Base-by-base conservation (phyloP, 768 basidiomycete species). In the Kwoniella sp. region DNA sequence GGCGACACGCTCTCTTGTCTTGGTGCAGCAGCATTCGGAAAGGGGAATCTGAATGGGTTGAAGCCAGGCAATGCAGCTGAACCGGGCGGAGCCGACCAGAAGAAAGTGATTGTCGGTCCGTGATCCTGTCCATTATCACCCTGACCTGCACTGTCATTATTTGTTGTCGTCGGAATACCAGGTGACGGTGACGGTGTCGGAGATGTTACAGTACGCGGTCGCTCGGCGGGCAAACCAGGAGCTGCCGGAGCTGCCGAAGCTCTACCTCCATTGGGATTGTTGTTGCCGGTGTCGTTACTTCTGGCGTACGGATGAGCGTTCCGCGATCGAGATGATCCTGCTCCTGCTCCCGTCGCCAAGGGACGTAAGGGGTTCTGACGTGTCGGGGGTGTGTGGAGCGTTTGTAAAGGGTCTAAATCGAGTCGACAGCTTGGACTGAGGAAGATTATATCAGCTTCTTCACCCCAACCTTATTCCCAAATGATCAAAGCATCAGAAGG, bases 341-440 rank as follows among this genome's bases (percentile, higher is more conserved):
- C 44, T 6, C 58, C 63, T 44, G 63, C 44, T 21, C 63, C 67
- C 5, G 67, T 71, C 36, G 50, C 48, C 40, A 48, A 21, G 3
- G 67, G 67, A 49, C 70, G 63, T 17, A 52, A 17, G 10, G 62
- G 58, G 40, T 48, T 49, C 25, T 40, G 37, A 29, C 46, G 55
- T 0, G n/a, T n/a, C n/a, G 40, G 49, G 15, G 58, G 27, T 9
- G 51, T 21, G 13, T 67, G 59, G n/a, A 77, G 61, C 3, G 75
- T 77, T 40, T 69, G 60, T 2, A 72, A 30, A 2, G 75, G 75
- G 58, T 77, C 75, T 3, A 77, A 61, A 33, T 77, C 72, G 5
- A 77, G 61, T 59, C 74, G 55, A 49, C 74, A 76, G 22, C 68
- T 69, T 0, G 74, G 74, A 55, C 74, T 74, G 15, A 54, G 15